Evolutionary conservation across 2,329 filamentous ascomycete species (phyloP).

Genomic region (Penicillium freii): DNA sequence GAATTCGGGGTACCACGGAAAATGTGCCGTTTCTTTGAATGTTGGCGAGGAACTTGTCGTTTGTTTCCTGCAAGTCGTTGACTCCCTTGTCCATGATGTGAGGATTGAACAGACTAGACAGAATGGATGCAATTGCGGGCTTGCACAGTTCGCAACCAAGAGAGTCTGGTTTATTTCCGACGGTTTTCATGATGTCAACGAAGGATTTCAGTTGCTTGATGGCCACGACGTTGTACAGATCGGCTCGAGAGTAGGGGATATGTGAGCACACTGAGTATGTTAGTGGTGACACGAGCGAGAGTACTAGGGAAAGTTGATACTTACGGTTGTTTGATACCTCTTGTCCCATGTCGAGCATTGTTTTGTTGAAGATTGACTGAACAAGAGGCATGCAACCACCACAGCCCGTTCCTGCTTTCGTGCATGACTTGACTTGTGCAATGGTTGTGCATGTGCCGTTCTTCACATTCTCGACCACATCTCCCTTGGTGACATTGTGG

Average conservation of each 20-base stretch:
- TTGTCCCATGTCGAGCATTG: conserved; percentile 79
- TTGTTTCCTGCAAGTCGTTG: conserved; percentile 82
- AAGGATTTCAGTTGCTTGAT: conserved; percentile 75
- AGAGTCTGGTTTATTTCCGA: conserved; percentile 68
- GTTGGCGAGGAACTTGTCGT: conserved; percentile 83
- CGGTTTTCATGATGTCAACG: conserved; percentile 72
- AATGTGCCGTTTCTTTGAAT: conserved; percentile 91
- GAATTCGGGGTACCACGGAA: conserved; percentile 78
- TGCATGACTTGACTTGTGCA: conserved; percentile 81
- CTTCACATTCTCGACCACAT: conserved; percentile 70
- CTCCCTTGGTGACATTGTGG: conserved; percentile 86
- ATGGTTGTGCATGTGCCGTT: conserved; percentile 78
- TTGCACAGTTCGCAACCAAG: conserved; percentile 85
- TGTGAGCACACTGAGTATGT: conserved; percentile 66
- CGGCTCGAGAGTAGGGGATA: conserved; percentile 77
- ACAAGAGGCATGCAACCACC: conserved; percentile 88
- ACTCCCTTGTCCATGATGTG: conserved; percentile 71
- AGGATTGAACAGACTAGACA: conserved; percentile 78
- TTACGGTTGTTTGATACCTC: conserved; percentile 75
- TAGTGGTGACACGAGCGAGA: conserved; percentile 4
- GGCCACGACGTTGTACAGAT: conserved; percentile 86
- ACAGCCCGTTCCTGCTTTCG: conserved; percentile 87
- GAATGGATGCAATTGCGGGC: conserved; percentile 75
- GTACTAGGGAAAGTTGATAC: conserved; percentile 10
- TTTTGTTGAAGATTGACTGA: conserved; percentile 84